Percentiles rank a stretch among this genome's conserved stretches.
phyloP scores from a whole-genome alignment of 306 rosid species.

The Lablab purpureus region DNA sequence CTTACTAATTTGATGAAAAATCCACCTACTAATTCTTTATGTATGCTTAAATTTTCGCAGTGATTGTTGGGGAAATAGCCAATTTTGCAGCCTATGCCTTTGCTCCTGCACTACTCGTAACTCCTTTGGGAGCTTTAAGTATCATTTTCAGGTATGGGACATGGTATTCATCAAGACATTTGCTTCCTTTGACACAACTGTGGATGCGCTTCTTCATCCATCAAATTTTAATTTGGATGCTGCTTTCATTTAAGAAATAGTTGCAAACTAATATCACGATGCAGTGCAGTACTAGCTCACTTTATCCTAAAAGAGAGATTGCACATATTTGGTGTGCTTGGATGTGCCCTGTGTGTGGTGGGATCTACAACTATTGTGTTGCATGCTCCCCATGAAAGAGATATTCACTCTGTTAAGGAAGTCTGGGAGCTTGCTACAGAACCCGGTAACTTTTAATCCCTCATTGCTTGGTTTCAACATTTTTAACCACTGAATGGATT shows the following conservation, averaged over 20 bases:
- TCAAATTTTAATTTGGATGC: not conserved
- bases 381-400: slow-evolving; percentile 90
- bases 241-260: slow-evolving; percentile 17
- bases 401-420: slow-evolving; percentile 82
- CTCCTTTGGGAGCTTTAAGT: slow-evolving; percentile 96
- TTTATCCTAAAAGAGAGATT: slow-evolving; percentile 78
- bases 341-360: slow-evolving; percentile 90
- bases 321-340: slow-evolving; percentile 87
- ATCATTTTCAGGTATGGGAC: slow-evolving; percentile 82
- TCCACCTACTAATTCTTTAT: slow-evolving; percentile 23
- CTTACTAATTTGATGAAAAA: not conserved
- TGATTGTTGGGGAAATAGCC: slow-evolving; percentile 93
- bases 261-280: slow-evolving; percentile 46
- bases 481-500: not conserved
- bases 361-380: slow-evolving; percentile 85
- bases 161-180: slow-evolving; percentile 4
- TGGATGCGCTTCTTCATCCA: not conserved
- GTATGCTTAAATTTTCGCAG: slow-evolving; percentile 49
- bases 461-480: slow-evolving; percentile 12
- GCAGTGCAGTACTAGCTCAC: slow-evolving; percentile 97
- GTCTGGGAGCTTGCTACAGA: slow-evolving; percentile 92
- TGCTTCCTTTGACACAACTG: not conserved
- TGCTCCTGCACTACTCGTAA: slow-evolving; percentile 95
- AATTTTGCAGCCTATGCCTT: slow-evolving; percentile 96
- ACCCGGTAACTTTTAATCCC: slow-evolving; percentile 65